Evolutionary conservation across 148 eudicot genomes (phyloP), one percentile per base, ranked within the genome.

Genomic region (Salicornia ramosissima): DNA sequence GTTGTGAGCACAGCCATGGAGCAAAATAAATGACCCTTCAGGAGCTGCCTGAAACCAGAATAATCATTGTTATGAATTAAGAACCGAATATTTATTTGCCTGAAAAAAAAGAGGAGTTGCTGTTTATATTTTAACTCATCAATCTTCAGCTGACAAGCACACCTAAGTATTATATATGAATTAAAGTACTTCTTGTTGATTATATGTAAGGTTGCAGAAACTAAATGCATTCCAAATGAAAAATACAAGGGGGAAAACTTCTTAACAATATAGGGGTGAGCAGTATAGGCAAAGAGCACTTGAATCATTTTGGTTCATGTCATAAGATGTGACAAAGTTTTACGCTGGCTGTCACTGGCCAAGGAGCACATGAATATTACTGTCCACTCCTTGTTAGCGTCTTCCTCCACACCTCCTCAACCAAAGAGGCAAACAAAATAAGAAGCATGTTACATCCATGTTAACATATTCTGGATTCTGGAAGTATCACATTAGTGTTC

Each of bases 1-100:
- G 76, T 94, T 94, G 86, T 94, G 98, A 19, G 98, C 98, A 82
- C 97, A 94, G 33, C 97, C 98, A 71, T 94, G 98, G 74, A 94
- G 98, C 79, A 90, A 81, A 42, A 94, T 79, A 82, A 94, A 94
- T 26, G 97, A 90, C 71, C 97, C 98, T 53, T 88, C 88, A 31
- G 98, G 96, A 58, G 98, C 96, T 53, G 88, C 98, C 98, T 94
- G 85, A 61, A 81, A 69, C 28, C 53, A 67, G 21, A 19, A 50
- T 3, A 42, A 61, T 18, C 29, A 39, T 26, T 49, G 22, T 15
- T 49, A 28, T 29, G 42, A 31, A 55, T 15, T 21, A 3, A 15
- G 8, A 66, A 52, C 3, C 0, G 31, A 15, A 40, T 54, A 53
- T 5, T 36, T 36, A 36, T 36, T 3, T 36, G 40, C 40, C 40